These are phyloP conservation scores for Teratosphaeria zuluensis DNA, from an alignment of 2,329 filamentous ascomycete species.

Conservation along the genomic window DNA sequence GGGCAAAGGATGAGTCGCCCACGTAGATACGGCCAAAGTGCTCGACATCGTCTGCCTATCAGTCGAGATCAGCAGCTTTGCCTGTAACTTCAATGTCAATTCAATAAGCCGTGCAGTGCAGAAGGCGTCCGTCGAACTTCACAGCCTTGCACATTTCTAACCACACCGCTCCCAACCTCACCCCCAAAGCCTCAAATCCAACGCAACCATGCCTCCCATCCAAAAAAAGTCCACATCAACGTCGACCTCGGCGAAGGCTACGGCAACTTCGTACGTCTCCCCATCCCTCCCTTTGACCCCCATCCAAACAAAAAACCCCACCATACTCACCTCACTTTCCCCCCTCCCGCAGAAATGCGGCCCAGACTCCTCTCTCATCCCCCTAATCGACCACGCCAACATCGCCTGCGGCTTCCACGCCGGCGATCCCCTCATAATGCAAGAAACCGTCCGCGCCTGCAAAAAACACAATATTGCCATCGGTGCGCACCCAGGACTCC, in stretches of 20 bases:
- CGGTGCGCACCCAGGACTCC: conserved; percentile 55
- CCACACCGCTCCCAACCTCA: not conserved
- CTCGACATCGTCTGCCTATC: not conserved
- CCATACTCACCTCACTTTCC: not conserved
- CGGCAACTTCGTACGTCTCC: conserved; percentile 31
- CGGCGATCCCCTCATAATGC: conserved; percentile 56
- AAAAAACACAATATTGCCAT: conserved; percentile 48
- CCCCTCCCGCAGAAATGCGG: conserved; percentile 30
- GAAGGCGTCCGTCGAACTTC: not conserved
- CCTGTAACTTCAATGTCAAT: not conserved
- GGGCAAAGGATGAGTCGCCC: not conserved
- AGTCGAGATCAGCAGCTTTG: not conserved
- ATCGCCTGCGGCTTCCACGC: conserved; percentile 43
- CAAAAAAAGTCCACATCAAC: conserved; percentile 44
- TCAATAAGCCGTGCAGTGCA: not conserved
- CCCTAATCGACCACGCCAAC: conserved; percentile 53
- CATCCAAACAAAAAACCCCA: not conserved
- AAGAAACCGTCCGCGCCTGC: conserved; percentile 48
- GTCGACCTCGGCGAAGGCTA: conserved; percentile 46
- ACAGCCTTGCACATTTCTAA: too few relatives aligned
- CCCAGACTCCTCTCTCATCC: conserved; percentile 52
- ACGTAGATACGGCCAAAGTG: not conserved
- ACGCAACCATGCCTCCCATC: conserved; percentile 36
- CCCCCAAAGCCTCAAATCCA: not conserved
- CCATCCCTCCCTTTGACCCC: too few relatives aligned